Evolutionary conservation across 2,329 filamentous ascomycete genomes (phyloP).

Genomic region (Corynespora cassiicola): DNA sequence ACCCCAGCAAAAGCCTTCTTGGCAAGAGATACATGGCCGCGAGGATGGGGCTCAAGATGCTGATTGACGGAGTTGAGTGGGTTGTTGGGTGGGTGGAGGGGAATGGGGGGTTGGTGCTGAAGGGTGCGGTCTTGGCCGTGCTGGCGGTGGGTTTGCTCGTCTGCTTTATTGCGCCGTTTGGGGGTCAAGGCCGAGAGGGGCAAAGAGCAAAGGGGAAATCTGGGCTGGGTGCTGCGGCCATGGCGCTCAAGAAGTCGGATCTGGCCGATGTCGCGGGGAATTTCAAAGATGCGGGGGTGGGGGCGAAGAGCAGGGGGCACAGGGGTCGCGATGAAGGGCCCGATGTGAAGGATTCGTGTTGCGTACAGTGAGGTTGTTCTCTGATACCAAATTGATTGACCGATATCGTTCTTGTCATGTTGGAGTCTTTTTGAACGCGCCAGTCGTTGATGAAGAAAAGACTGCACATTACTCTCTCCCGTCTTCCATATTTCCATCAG

Average conservation of each 20-base stretch:
- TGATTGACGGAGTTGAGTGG: not conserved
- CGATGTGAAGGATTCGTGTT: constrained; percentile 30
- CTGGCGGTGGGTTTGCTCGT: not conserved
- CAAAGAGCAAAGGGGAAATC: not conserved
- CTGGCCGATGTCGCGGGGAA: not conserved
- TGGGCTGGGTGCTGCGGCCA: not conserved
- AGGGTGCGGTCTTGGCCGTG: not conserved
- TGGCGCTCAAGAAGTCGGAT: not conserved
- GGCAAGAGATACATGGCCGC: too few relatives aligned
- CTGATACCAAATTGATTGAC: too few relatives aligned
- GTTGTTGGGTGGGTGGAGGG: not conserved
- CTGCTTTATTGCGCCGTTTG: not conserved
- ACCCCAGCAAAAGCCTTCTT: too few relatives aligned
- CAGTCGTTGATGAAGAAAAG: too few relatives aligned
- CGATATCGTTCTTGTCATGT: too few relatives aligned
- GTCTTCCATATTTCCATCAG: too few relatives aligned
- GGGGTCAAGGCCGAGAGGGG: not conserved
- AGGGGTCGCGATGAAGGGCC: constrained; percentile 7
- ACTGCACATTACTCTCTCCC: too few relatives aligned
- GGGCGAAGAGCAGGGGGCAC: constrained; percentile 2
- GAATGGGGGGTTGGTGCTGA: not conserved
- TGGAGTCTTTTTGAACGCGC: too few relatives aligned
- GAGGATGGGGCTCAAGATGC: too few relatives aligned
- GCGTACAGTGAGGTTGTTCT: constrained; percentile 24
- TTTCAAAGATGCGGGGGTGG: constrained; percentile 4